Percentiles rank a stretch among this genome's conserved stretches.
phyloP scores from a whole-genome alignment of 2,329 filamentous ascomycete species.

The Aspergillus udagawae region DNA sequence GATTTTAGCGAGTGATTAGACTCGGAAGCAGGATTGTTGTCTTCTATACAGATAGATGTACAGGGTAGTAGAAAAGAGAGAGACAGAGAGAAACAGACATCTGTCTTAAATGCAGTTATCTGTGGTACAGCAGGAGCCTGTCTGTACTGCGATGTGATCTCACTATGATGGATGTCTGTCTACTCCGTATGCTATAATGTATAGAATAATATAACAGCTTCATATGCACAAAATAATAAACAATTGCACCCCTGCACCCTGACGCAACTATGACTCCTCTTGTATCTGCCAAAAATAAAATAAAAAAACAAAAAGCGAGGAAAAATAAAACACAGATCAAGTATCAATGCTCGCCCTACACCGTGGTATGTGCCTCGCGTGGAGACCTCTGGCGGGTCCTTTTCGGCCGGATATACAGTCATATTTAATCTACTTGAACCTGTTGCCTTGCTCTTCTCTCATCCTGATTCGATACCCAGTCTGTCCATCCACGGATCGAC shows the following conservation, averaged over 20 bases:
- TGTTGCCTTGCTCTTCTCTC: no score
- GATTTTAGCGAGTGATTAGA: background rate
- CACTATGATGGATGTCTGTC: no score
- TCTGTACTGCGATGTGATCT: background rate
- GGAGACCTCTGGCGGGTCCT: background rate
- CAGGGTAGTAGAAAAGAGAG: background rate
- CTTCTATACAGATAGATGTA: background rate
- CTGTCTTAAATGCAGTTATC: background rate
- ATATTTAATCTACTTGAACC: background rate
- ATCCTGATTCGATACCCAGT: background rate
- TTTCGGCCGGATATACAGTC: background rate
- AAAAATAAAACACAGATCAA: background rate
- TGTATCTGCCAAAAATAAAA: background rate
- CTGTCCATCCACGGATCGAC: background rate
- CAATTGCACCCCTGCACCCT: background rate
- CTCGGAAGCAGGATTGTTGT: background rate
- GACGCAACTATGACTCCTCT: background rate
- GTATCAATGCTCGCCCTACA: background rate
- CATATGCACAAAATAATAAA: background rate
- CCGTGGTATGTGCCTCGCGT: background rate
- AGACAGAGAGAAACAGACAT: background rate
- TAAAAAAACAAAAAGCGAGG: background rate
- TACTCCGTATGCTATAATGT: background rate
- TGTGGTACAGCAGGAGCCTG: background rate
- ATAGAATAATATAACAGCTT: background rate